These are phyloP conservation scores for Lonicera japonica DNA, from an alignment of 129 eudicot species.

Conservation along the genomic window DNA sequence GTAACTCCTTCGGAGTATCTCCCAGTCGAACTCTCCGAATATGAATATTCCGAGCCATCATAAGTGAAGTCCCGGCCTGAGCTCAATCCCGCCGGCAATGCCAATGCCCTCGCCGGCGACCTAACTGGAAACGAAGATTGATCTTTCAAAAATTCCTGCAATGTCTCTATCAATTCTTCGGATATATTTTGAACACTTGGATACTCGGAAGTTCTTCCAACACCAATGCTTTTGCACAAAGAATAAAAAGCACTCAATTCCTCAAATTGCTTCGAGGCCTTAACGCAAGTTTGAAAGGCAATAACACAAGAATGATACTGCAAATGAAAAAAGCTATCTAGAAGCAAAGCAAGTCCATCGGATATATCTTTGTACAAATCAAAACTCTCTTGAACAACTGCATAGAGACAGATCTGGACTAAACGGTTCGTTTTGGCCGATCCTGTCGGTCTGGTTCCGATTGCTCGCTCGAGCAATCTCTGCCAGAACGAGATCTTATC, in stretches of 20 bases:
- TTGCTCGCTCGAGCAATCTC: constrained; percentile 57
- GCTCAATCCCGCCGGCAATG: constrained; percentile 11
- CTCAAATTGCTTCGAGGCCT: constrained; percentile 58
- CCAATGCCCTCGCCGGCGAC: constrained; percentile 3
- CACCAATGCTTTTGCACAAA: constrained; percentile 40
- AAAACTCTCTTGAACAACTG: constrained; percentile 54
- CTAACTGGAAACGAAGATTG: constrained; percentile 28
- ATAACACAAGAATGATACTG: constrained; percentile 44
- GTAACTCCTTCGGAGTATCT: constrained; percentile 20
- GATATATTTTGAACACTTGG: constrained; percentile 48
- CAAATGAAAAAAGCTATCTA: constrained; percentile 53
- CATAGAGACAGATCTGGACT: constrained; percentile 42
- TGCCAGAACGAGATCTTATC: constrained; percentile 61
- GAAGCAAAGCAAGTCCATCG: constrained; percentile 48
- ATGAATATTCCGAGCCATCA: constrained; percentile 27
- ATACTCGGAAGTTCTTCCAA: constrained; percentile 46
- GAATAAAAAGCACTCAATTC: constrained; percentile 47
- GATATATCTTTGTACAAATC: constrained; percentile 65
- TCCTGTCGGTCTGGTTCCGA: constrained; percentile 57
- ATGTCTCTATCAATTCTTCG: constrained; percentile 41
- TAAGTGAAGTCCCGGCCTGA: constrained; percentile 10
- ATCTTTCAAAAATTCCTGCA: constrained; percentile 59
- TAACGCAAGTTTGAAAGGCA: constrained; percentile 38
- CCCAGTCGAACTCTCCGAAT: constrained; percentile 14
- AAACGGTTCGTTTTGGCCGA: constrained; percentile 37